phyloP scores from a whole-genome alignment of 148 eudicot genomes.

The Vaccinium corymbosum region DNA sequence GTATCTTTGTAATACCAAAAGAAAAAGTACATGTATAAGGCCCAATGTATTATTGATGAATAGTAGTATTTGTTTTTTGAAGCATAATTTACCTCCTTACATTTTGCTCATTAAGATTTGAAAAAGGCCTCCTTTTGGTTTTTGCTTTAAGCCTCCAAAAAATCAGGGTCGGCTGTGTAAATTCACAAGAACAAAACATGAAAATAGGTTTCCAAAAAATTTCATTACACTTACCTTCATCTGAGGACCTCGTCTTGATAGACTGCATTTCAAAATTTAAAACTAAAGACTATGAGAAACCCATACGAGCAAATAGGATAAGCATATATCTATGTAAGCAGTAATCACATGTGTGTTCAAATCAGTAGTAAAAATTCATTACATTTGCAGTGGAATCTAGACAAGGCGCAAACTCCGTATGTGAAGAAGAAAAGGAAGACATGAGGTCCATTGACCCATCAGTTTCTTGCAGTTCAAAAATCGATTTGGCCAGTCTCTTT shows the following conservation, averaged over 20 bases:
- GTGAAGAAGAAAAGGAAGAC: constrained; percentile 8
- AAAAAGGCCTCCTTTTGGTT: too few relatives aligned
- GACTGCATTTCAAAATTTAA: constrained; percentile 15
- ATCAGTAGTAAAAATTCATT: constrained; percentile 8
- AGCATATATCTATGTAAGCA: neutral
- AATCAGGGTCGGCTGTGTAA: too few relatives aligned
- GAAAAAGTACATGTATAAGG: too few relatives aligned
- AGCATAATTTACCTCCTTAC: too few relatives aligned
- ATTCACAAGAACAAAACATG: neutral
- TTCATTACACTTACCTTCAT: constrained; percentile 23
- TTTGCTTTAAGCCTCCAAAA: too few relatives aligned
- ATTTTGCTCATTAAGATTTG: too few relatives aligned
- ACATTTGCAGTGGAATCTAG: constrained; percentile 14
- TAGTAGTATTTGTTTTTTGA: too few relatives aligned
- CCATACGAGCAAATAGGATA: neutral
- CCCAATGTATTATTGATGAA: too few relatives aligned
- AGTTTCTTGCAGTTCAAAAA: constrained; percentile 22
- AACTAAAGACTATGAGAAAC: constrained; percentile 11
- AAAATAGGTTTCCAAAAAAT: neutral
- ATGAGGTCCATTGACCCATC: constrained; percentile 18
- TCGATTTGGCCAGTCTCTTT: constrained; percentile 26
- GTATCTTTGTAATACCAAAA: too few relatives aligned
- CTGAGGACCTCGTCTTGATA: neutral
- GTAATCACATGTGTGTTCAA: neutral
- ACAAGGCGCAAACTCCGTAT: constrained; percentile 17